Base-by-base conservation (phyloP, 352 stramenopile species). In the Pythium dissotocum region DNA sequence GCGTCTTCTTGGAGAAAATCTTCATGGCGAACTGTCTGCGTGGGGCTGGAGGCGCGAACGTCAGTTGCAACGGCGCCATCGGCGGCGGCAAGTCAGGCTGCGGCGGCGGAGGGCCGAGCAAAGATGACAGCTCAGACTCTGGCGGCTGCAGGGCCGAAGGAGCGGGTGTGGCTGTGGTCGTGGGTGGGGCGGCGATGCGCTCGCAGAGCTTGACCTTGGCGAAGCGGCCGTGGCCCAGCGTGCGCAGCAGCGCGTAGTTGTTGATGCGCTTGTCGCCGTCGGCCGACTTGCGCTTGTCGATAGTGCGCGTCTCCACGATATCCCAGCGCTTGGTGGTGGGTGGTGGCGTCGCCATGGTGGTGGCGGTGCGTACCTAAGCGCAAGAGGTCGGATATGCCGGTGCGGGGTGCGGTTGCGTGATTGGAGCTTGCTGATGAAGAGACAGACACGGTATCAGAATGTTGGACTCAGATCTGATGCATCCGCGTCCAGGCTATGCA, bases 141-240 rank as follows among this genome's bases (percentile, higher is more conserved):
- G 59, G 6, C 21, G 42, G 14, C 28, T 13, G 18, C 18, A 49
- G 28, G 30, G 52, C 1, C 4, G 46, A 3, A 42, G 61, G 28
- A 13, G 38, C 24, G 9, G 53, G 62, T 5, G 10, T 48, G 28
- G 28, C 28, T 30, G 28, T 4, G 28, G 28, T 30, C 28, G 28
- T 30, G 13, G 46, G 26, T 24, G 28, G 4, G 24, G 21, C 32
- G 5, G 72, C n/a, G 51, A 91, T 76, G 9, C 87, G 85, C 70
- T 94, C 82, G 55, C 83, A 90, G 44, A 90, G 81, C 72, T 94
- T 94, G 48, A 96, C 88, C 71, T 94, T 96, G 72, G 80, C 87
- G 61, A 96, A 96, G 59, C 83, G 80, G 24, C 88, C 88, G 18
- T 90, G 79, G 5, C 88, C 88, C 63, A 96, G 65, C 54, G 73